A percentile compares a stretch with the other conserved stretches of the same genome.
phyloP scores from a whole-genome alignment of 1,139 yeast species.

The Taphrina betulina region DNA sequence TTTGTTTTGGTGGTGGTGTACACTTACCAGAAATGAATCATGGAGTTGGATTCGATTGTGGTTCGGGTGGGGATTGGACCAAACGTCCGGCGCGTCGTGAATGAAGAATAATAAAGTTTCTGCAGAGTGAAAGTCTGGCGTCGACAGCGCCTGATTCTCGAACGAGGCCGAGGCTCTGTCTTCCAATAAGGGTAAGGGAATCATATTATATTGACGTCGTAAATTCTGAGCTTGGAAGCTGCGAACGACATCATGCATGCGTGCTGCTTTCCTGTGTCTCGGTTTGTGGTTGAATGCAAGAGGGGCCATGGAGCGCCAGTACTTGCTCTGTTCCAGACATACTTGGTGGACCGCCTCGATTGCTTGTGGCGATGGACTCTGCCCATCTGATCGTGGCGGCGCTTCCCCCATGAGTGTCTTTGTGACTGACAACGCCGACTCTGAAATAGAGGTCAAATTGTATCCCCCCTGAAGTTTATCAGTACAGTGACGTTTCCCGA shows the following conservation, averaged over 20 bases:
- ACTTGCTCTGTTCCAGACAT: conserved; percentile 71
- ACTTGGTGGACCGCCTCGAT: conserved; percentile 87
- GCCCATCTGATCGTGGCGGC: conserved; percentile 64
- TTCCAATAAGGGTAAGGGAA: conserved; percentile 65
- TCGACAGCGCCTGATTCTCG: conserved; percentile 60
- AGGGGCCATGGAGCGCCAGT: conserved; percentile 84
- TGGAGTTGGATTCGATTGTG: conserved; percentile 60
- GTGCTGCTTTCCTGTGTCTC: conserved; percentile 7
- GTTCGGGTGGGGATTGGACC: conserved; percentile 90
- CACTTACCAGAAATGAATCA: conserved; percentile 56
- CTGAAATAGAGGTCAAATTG: conserved; percentile 84
- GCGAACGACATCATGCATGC: conserved; percentile 65
- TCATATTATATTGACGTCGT: conserved; percentile 58
- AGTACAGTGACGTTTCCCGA: too few relatives aligned
- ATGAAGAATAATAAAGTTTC: conserved; percentile 66
- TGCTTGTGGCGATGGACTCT: conserved; percentile 63
- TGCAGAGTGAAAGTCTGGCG: conserved; percentile 67
- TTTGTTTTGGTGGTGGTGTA: background rate
- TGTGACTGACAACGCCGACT: conserved; percentile 87
- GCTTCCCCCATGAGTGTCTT: conserved; percentile 93
- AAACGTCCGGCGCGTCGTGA: conserved; percentile 90
- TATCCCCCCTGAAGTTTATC: conserved; percentile 88
- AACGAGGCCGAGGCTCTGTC: conserved; percentile 53
- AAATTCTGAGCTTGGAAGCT: conserved; percentile 63
- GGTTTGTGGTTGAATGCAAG: conserved; percentile 47